Base-by-base conservation (phyloP, 1,284 basidiomycete species). In the Ceratobasidium papillatum region DNA sequence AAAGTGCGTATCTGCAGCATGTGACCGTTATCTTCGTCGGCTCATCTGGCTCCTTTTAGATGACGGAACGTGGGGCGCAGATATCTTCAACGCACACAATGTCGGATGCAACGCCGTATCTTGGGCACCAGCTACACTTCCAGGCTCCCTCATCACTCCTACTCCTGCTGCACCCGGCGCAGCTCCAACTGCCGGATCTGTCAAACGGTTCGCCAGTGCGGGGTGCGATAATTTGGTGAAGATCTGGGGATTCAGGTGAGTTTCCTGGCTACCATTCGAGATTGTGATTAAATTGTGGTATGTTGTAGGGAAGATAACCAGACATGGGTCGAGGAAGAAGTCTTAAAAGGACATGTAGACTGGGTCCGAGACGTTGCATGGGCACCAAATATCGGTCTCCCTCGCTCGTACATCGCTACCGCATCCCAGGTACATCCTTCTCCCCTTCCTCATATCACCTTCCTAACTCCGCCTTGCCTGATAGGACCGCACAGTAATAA, bases 291-390 rank as follows among this genome's bases (percentile, higher is more conserved):
- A 45, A 27, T 52, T 2, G 32, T 17, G 14, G 4, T 45, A 7
- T 19, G 27, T 43, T 38, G 27, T 36, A 85, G 86, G 76, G 90
- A 92, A 69, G 89, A 90, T 71, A 86, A 88, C 12, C 89, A 93
- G 80, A 82, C 91, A n/a, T 98, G 95, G 95, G 86, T 88, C 22
- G 93, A 95, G 80, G 95, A 97, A 82, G 94, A 96, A 79, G 88
- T 87, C 0, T 87, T 98, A 45, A 92, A 94, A 71, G 95, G 94
- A 0, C 97, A 99, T 83, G 89, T 91, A 0, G 96, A 99, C 83
- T 99, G 97, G 97, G 96, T 99, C 22, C 88, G 97, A 72, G 97
- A 99, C 81, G 96, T 99, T 27, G 94, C 96, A 0, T 99, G 96
- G 93, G 96, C 96, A 3, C 97, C 97, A 0, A 98, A 95, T 80